A percentile compares a stretch with the other conserved stretches of the same genome.
These are phyloP conservation scores for Candida glaebosa DNA, from an alignment of 805 yeast genomes.

Conservation along the genomic window DNA sequence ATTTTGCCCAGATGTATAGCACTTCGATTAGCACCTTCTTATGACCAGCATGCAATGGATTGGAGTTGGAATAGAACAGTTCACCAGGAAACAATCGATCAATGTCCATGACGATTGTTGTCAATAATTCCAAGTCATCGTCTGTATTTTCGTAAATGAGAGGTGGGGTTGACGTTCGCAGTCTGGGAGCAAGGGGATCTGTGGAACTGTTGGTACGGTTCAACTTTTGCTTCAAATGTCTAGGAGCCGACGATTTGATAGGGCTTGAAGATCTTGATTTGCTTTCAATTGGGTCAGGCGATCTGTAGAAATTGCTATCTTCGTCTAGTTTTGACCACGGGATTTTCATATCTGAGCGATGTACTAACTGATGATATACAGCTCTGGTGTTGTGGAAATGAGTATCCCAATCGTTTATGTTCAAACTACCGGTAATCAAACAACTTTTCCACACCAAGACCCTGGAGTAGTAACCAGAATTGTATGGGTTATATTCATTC, in stretches of 20 bases:
- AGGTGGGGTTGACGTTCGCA: not conserved
- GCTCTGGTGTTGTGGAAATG: constrained; percentile 27
- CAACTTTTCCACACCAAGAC: constrained; percentile 37
- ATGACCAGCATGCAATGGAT: constrained; percentile 13
- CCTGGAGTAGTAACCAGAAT: constrained; percentile 22
- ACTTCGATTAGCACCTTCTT: constrained; percentile 38
- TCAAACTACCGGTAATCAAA: constrained; percentile 33
- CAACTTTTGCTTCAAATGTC: not conserved
- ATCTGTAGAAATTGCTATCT: constrained; percentile 26
- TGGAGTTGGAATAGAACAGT: constrained; percentile 21
- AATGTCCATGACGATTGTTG: constrained; percentile 46
- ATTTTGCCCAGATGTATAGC: constrained; percentile 48
- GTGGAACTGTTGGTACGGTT: not conserved
- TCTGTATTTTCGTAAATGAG: constrained; percentile 4
- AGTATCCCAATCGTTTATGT: constrained; percentile 30
- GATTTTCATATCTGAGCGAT: constrained; percentile 25
- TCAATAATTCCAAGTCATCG: constrained; percentile 39
- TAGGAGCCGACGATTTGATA: constrained; percentile 5
- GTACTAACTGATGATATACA: constrained; percentile 31
- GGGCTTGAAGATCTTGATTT: not conserved
- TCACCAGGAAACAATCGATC: constrained; percentile 53
- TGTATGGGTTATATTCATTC: constrained; percentile 24
- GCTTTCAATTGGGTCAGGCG: constrained; percentile 8
- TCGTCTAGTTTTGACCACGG: constrained; percentile 37
- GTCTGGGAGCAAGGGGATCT: not conserved